Conservation (phyloP, 345 rosid species). For the Dipteronia sinensis region DNA sequence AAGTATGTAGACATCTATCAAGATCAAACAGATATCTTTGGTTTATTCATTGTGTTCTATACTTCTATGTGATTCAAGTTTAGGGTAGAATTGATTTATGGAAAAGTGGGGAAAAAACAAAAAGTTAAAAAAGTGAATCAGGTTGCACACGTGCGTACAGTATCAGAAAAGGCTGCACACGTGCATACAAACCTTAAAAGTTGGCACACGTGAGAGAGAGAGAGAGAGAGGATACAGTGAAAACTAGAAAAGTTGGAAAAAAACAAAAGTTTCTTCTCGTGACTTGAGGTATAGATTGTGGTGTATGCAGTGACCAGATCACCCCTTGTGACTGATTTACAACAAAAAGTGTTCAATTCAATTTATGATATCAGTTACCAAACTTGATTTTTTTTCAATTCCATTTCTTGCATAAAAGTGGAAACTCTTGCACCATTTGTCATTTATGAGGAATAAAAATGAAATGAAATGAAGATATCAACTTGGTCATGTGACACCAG, state of each 20-base stretch:
- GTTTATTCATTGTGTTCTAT: too few relatives aligned
- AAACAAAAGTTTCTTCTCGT: not conserved
- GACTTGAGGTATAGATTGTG: not conserved
- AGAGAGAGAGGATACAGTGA: not conserved
- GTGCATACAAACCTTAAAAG: not conserved
- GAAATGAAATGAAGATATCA: not conserved
- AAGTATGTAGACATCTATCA: accelerated
- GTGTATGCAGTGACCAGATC: not conserved
- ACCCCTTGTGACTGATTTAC: not conserved
- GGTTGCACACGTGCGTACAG: not conserved
- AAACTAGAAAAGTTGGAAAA: not conserved
- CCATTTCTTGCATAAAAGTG: not conserved
- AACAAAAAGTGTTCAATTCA: not conserved
- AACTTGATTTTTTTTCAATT: not conserved
- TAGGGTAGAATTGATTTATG: not conserved
- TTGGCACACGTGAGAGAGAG: conserved; percentile 13
- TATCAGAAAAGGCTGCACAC: conserved; percentile 3
- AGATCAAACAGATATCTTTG: too few relatives aligned
- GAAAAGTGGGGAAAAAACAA: not conserved
- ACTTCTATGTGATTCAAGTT: not conserved
- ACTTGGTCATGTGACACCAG: not conserved
- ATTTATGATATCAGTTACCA: not conserved
- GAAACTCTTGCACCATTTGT: not conserved
- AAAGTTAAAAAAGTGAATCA: not conserved
- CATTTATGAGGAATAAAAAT: not conserved